phyloP scores from a whole-genome alignment of 257 asterid species.

The Primulina huaijiensis region DNA sequence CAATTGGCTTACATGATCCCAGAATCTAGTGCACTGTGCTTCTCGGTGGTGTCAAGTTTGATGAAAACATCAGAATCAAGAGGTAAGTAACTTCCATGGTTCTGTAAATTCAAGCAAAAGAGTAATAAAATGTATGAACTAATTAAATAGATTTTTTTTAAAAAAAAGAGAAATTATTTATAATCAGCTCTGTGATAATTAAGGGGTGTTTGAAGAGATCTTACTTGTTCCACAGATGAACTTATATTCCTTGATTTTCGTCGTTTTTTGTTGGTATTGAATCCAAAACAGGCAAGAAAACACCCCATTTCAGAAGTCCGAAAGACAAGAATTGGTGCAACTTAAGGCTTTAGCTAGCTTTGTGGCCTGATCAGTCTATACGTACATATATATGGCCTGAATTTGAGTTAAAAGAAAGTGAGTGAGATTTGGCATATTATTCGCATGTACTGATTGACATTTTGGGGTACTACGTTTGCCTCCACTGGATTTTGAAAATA shows the following conservation, averaged over 20 bases:
- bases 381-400: not conserved
- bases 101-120: constrained; percentile 28
- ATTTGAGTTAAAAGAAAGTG: not conserved
- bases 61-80: constrained; percentile 44
- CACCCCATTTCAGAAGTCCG: constrained; percentile 51
- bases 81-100: constrained; percentile 53
- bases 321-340: constrained; percentile 3
- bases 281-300: constrained; percentile 69
- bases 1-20: constrained; percentile 34
- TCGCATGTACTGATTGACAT: too few species aligned
- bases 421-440: constrained; percentile 17
- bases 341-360: not conserved
- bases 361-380: not conserved
- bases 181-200: not conserved
- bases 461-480: constrained; percentile 19
- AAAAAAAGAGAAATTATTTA: not conserved
- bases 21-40: constrained; percentile 31
- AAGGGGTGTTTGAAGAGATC: not conserved
- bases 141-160: too few species aligned
- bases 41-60: constrained; percentile 30
- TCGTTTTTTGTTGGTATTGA: constrained; percentile 41
- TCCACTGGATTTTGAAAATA: constrained; percentile 52
- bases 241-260: constrained; percentile 34
- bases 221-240: constrained; percentile 37
- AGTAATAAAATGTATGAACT: not conserved